Evolutionary conservation across 495 filamentous ascomycete genomes (phyloP).

Genomic region (Gamarada debralockiae): DNA sequence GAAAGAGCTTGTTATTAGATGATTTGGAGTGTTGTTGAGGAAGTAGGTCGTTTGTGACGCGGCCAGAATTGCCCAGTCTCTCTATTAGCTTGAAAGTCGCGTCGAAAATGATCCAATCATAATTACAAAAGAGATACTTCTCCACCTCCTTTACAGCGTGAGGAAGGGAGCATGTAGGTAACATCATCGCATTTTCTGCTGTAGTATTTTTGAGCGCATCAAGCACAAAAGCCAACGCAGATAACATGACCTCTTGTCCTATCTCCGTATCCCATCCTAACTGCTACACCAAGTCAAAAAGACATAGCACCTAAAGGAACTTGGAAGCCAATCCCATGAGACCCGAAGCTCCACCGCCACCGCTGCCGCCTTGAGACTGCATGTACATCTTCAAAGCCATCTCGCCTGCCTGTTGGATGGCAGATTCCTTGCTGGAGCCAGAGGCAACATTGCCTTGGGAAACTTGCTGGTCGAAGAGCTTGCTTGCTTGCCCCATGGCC

Average conservation of each 20-base stretch:
- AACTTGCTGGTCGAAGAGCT: slow-evolving; percentile 47
- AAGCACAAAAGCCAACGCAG: not conserved
- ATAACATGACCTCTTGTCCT: not conserved
- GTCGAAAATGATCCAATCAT: too few species aligned
- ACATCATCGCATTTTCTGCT: not conserved
- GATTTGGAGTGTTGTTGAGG: too few species aligned
- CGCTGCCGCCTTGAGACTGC: slow-evolving; percentile 37
- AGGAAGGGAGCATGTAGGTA: not conserved
- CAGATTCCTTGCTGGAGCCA: slow-evolving; percentile 45
- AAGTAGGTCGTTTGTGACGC: too few species aligned
- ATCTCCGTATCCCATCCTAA: not conserved
- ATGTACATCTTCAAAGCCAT: slow-evolving; percentile 51
- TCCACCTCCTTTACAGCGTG: too few species aligned
- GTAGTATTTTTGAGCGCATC: not conserved
- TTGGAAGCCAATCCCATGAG: slow-evolving; percentile 38
- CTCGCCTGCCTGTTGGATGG: slow-evolving; percentile 48
- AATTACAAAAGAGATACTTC: too few species aligned
- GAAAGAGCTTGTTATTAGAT: not conserved
- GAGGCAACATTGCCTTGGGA: slow-evolving; percentile 40
- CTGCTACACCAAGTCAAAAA: too few species aligned
- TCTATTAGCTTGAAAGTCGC: too few species aligned
- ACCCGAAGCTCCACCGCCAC: slow-evolving; percentile 19
- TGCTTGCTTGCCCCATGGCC: slow-evolving; percentile 51
- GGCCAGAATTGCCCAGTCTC: too few species aligned
- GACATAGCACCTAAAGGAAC: slow-evolving; percentile 27